Percentiles rank a stretch among this genome's conserved stretches.
Evolutionary conservation across 257 asterid genomes (phyloP).

Genomic region (Nicotiana obtusifolia): DNA sequence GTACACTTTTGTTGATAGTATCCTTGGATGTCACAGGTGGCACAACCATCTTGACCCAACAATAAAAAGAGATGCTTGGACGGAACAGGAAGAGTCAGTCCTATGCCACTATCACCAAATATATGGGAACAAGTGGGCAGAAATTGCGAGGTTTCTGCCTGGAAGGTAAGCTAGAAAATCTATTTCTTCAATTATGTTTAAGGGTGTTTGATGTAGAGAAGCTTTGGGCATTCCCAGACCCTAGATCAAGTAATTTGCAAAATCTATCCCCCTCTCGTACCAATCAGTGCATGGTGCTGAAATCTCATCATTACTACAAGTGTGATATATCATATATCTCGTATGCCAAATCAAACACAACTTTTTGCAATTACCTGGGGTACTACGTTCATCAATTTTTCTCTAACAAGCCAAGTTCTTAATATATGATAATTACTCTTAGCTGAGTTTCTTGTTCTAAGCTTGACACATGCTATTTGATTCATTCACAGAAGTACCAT

Average conservation of each 20-base stretch:
- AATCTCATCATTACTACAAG: neutral
- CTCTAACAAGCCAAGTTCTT: neutral
- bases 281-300: neutral
- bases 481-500: neutral
- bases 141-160: conserved; percentile 66
- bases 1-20: neutral
- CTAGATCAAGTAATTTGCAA: neutral
- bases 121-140: conserved; percentile 82
- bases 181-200: neutral
- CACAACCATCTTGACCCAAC: conserved; percentile 80
- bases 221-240: neutral
- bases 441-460: neutral
- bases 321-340: neutral
- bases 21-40: conserved; percentile 50
- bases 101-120: conserved; percentile 44
- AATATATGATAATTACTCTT: neutral
- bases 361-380: neutral
- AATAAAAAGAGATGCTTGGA: conserved; percentile 70
- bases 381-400: neutral
- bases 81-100: conserved; percentile 52
- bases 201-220: neutral
- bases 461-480: neutral
- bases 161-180: conserved; percentile 45
- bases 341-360: neutral
- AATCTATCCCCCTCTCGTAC: neutral